Evolutionary conservation across 2,329 filamentous ascomycete species (phyloP).

Genomic region (Penicillium glabrum): DNA sequence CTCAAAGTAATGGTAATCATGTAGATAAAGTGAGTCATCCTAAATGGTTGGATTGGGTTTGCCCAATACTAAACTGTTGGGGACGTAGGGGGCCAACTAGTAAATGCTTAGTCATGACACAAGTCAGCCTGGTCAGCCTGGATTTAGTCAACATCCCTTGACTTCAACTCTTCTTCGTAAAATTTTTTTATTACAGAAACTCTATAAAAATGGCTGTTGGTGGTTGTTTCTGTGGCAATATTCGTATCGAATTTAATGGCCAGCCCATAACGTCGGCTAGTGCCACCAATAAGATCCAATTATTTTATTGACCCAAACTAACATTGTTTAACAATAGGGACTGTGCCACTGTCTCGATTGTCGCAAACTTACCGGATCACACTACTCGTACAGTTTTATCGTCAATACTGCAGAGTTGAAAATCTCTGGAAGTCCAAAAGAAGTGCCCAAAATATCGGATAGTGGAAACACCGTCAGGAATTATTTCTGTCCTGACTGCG

Average conservation of each 20-base stretch:
- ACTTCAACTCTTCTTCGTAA: too few species aligned
- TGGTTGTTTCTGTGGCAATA: conserved; percentile 37
- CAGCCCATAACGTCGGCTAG: conserved; percentile 31
- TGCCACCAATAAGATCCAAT: background rate
- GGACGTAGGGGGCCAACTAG: too few species aligned
- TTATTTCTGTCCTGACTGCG: conserved; percentile 40
- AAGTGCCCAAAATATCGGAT: conserved; percentile 35
- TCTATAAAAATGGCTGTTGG: conserved; percentile 29
- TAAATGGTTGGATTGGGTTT: too few species aligned
- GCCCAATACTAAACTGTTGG: too few species aligned
- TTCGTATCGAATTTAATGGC: conserved; percentile 35
- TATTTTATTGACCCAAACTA: background rate
- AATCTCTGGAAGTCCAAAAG: conserved; percentile 34
- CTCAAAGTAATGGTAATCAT: too few species aligned
- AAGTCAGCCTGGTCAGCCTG: too few species aligned
- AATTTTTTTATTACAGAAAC: background rate
- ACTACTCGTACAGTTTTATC: conserved; percentile 33
- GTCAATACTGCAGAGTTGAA: conserved; percentile 29
- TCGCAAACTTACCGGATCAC: conserved; percentile 36
- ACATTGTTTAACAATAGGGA: conserved; percentile 19
- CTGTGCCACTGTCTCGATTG: conserved; percentile 42
- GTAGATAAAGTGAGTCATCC: too few species aligned
- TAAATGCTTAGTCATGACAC: too few species aligned
- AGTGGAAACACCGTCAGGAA: conserved; percentile 38
- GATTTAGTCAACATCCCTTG: too few species aligned